Base-by-base conservation (phyloP, 257 asterid species). In the Solanum virginianum region DNA sequence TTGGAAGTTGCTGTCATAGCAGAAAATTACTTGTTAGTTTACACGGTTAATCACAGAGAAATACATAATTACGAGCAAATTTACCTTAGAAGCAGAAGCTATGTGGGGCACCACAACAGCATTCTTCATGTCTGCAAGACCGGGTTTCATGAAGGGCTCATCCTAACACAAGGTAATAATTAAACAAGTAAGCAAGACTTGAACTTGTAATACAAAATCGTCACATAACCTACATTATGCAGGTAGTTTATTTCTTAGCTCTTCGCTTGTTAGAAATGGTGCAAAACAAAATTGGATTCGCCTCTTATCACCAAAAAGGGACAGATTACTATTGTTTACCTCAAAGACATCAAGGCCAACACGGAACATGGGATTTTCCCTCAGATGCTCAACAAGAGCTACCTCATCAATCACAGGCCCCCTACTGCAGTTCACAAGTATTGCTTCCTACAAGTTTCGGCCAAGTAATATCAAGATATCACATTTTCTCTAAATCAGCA, bases 301-400 rank as follows among this genome's bases (percentile, higher is more conserved):
- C 39, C 57, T 49, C 24, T 47, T 8, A 82, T 56, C 81, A 59
- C 43, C 39, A 29, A 3, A 77, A 72, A 51, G 72, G n/a, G 60
- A 68, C 12, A 16, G 36, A 7, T 24, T 22, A 39, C 15, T 77
- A 55, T 80, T 66, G 70, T 32, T 26, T 87, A 96, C 99, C 98
- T 96, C 99, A 86, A 96, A 96, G 79, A 96, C 99, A 89, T 96
- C 99, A 85, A 96, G 98, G n/a, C 98, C 99, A 89, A 95, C 99
- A 87, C 99, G 92, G 87, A 96, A 96, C 99, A 96, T 96, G 60
- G 98, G 99, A 88, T 94, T 96, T 32, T 88, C 95, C 86, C 86
- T 96, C 87, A 96, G 90, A 88, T 96, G 99, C 86, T 94, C 95
- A 2, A 96, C 99, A 2, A 96, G 99, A 81, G 98, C 98, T n/a